Base-by-base conservation (phyloP, 139 green algal genomes). In the Micromonas commoda region DNA sequence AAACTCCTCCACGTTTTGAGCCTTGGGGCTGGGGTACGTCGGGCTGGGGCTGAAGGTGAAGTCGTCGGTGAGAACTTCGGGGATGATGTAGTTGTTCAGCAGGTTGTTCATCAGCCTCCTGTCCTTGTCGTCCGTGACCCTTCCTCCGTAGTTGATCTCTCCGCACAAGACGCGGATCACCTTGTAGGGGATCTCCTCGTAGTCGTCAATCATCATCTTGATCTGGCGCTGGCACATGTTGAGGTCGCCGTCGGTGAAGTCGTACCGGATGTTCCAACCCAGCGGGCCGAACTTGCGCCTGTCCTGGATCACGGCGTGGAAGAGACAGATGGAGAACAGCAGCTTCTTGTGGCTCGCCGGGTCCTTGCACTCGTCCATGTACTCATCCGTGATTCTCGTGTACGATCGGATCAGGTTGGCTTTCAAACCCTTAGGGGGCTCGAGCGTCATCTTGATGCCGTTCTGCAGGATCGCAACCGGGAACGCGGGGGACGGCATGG, bases 361-460 rank as follows among this genome's bases (percentile, higher is more conserved):
- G 83, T 93, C 92, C 76, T 76, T 78, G 77, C 82, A 87, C 33
- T 83, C 77, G 26, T 76, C 78, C 51, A 92, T 80, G 80, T 91
- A 92, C 29, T 79, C 38, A 81, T 94, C 89, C 4, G 80, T 90
- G 64, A 86, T 76, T 32, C 83, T 73, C 37, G 29, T 51, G 83
- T 81, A 87, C 5, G 77, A 79, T 29, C 83, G 68, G 29, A 45
- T 45, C 3, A 87, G 70, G 83, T 87, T 87, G 72, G 28, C 51
- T 72, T 84, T 86, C 26, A 87, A 64, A 39, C 83, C 82, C 88
- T 90, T 91, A 39, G 90, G 90, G 13, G 90, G 89, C 86, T 95
- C 90, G 75, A 93, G 82, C 0, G 90, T 93, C 88, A 95, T 93
- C 85, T 95, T 95, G 52, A 95, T 81, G 64, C 90, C 89, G 73